These are phyloP conservation scores for Dianthus caryophyllus DNA, from an alignment of 148 eudicot genomes.

Conservation along the genomic window DNA sequence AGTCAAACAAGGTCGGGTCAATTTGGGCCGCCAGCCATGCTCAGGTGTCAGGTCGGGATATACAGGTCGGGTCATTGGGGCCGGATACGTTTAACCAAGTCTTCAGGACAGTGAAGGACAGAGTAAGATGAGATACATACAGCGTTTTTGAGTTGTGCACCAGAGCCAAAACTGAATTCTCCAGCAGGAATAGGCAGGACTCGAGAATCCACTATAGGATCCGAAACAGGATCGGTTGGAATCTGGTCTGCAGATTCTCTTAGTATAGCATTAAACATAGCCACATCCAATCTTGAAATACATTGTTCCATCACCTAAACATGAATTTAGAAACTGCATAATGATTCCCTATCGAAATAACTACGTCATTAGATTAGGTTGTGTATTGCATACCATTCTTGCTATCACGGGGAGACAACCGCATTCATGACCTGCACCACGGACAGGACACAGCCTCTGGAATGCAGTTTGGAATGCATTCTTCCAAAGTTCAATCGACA, in stretches of 20 bases:
- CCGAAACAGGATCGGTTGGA: conserved; percentile 92
- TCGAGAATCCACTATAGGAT: conserved; percentile 77
- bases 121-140: conserved; percentile 36
- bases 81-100: too few species aligned
- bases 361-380: too few species aligned
- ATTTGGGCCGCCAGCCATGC: too few species aligned
- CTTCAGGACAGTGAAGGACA: too few species aligned
- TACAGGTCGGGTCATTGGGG: too few species aligned
- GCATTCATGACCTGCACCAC: conserved; percentile 81
- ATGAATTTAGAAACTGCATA: conserved; percentile 1
- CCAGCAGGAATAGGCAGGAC: conserved; percentile 94
- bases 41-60: too few species aligned
- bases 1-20: too few species aligned
- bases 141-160: conserved; percentile 89
- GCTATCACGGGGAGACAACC: conserved; percentile 88
- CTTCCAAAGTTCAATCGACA: conserved; percentile 70
- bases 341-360: neutral
- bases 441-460: conserved; percentile 80
- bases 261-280: conserved; percentile 95
- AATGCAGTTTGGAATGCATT: conserved; percentile 74
- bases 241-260: conserved; percentile 84
- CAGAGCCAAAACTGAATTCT: conserved; percentile 92
- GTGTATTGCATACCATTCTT: conserved; percentile 48
- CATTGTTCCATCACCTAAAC: conserved; percentile 88
- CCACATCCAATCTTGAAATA: conserved; percentile 74